phyloP scores from a whole-genome alignment of 805 yeast species.

The Starmerella kuoi region DNA sequence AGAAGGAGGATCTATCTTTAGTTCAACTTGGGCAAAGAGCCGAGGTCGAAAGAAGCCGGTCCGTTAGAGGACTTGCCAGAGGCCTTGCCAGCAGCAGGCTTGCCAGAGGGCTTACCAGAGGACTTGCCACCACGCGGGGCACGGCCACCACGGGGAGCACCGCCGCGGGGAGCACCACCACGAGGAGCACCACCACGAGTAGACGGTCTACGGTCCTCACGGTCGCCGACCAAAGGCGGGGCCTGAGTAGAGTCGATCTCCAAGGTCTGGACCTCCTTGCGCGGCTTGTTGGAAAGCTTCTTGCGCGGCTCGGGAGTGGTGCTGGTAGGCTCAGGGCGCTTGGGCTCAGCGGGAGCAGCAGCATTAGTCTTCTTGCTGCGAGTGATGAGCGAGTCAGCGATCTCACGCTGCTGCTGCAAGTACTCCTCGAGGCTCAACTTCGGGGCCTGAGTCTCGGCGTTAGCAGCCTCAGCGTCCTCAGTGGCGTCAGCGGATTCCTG shows the following conservation, averaged over 20 bases:
- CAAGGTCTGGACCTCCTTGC: slow-evolving; percentile 63
- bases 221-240: slow-evolving; percentile 29
- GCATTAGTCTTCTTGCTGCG: slow-evolving; percentile 27
- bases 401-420: slow-evolving; percentile 42
- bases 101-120: too few relatives aligned
- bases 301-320: slow-evolving; percentile 48
- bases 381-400: slow-evolving; percentile 21
- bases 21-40: slow-evolving; percentile 22
- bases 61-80: too few relatives aligned
- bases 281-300: slow-evolving; percentile 57
- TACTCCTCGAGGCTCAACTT: slow-evolving; percentile 62
- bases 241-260: slow-evolving; percentile 23
- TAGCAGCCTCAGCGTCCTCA: slow-evolving; percentile 32
- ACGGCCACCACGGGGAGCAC: slow-evolving; percentile 22
- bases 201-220: slow-evolving; percentile 19
- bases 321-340: slow-evolving; percentile 44
- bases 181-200: slow-evolving; percentile 22
- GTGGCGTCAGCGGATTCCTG: slow-evolving; percentile 31
- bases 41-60: too few relatives aligned
- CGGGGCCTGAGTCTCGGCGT: slow-evolving; percentile 35
- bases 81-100: too few relatives aligned
- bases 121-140: slow-evolving; percentile 12
- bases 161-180: slow-evolving; percentile 27
- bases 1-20: too few relatives aligned
- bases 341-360: slow-evolving; percentile 37